Evolutionary conservation across 108 stramenopile genomes (phyloP).

Genomic region (Chaetoceros muelleri): DNA sequence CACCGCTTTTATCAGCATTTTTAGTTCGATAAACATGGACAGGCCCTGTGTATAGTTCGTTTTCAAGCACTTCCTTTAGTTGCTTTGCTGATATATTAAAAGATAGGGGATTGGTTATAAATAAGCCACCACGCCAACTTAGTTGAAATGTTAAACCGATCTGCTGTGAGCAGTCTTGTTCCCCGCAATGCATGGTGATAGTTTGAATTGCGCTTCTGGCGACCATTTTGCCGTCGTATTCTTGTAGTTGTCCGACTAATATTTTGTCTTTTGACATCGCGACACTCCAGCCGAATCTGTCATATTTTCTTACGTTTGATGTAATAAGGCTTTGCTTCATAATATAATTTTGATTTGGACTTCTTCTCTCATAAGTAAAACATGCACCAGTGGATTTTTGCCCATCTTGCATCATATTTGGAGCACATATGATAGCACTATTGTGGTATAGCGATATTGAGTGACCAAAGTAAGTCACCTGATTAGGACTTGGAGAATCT

Average conservation of each 20-base stretch:
- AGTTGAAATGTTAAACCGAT: slow-evolving; percentile 14
- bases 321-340: slow-evolving; percentile 26
- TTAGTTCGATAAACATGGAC: slow-evolving; percentile 21
- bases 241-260: slow-evolving; percentile 36
- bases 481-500: not conserved
- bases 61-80: slow-evolving; percentile 28
- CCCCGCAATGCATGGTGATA: slow-evolving; percentile 20
- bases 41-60: slow-evolving; percentile 15
- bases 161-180: slow-evolving; percentile 5
- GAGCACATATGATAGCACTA: slow-evolving; percentile 30
- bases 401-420: slow-evolving; percentile 2
- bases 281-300: slow-evolving; percentile 42
- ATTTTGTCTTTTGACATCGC: slow-evolving; percentile 25
- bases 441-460: slow-evolving; percentile 16
- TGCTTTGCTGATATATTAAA: slow-evolving; percentile 22
- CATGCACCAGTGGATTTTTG: slow-evolving; percentile 30
- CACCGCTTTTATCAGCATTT: slow-evolving; percentile 18
- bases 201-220: slow-evolving; percentile 38
- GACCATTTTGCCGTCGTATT: slow-evolving; percentile 13
- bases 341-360: slow-evolving; percentile 11
- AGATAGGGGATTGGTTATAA: slow-evolving; percentile 23
- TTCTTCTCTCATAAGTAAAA: slow-evolving; percentile 27
- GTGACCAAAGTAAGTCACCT: slow-evolving; percentile 16
- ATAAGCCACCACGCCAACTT: slow-evolving; percentile 5
- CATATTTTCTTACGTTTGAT: slow-evolving; percentile 35